phyloP scores from a whole-genome alignment of 179 eudicot species.

The Beta corolliflora region DNA sequence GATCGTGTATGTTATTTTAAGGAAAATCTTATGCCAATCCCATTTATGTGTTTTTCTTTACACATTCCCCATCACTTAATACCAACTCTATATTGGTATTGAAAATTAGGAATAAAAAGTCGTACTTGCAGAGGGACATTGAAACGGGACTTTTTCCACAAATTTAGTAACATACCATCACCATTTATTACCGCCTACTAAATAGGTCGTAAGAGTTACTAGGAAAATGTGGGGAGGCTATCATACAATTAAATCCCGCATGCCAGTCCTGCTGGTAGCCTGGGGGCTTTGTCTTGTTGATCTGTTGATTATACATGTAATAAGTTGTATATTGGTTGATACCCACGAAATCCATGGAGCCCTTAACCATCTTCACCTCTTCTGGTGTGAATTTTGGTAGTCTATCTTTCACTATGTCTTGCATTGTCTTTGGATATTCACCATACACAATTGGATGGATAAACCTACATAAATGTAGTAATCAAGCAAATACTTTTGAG shows the following conservation, averaged over 20 bases:
- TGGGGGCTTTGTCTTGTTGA: constrained; percentile 34
- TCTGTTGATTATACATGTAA: constrained; percentile 49
- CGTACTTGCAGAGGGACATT: too few relatives aligned
- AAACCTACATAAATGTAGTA: constrained; percentile 45
- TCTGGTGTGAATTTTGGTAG: constrained; percentile 72
- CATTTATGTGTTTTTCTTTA: too few relatives aligned
- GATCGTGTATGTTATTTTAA: too few relatives aligned
- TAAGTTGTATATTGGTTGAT: constrained; percentile 74
- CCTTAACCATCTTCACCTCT: constrained; percentile 69
- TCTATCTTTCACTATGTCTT: constrained; percentile 58
- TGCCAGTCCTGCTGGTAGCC: constrained; percentile 80
- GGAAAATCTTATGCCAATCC: too few relatives aligned
- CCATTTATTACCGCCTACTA: not conserved
- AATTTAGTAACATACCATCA: too few relatives aligned
- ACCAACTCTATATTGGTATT: too few relatives aligned
- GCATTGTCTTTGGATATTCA: constrained; percentile 79
- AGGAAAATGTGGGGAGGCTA: not conserved
- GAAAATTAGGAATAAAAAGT: too few relatives aligned
- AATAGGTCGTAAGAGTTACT: not conserved
- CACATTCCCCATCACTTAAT: too few relatives aligned
- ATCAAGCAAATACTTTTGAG: not conserved
- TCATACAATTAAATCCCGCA: constrained; percentile 67
- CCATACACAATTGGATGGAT: constrained; percentile 80
- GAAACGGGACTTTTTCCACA: too few relatives aligned
- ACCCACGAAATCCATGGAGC: constrained; percentile 77